These are phyloP conservation scores for Annona squamosa DNA, from an alignment of 164 flowering plant genomes.

Conservation along the genomic window DNA sequence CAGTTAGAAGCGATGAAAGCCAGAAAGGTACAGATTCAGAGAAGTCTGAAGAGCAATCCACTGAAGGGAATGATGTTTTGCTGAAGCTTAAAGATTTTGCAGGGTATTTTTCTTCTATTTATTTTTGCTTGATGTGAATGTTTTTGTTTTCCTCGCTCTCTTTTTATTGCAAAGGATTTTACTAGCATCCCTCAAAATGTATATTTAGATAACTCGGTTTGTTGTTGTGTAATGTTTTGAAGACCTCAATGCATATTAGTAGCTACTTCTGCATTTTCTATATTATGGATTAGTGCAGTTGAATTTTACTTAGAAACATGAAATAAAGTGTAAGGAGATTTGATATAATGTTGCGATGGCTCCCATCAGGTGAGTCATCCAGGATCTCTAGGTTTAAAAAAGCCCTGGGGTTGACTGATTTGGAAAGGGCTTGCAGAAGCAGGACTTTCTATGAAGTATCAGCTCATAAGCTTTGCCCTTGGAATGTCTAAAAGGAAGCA, in stretches of 20 bases:
- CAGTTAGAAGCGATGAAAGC: slow-evolving; percentile 42
- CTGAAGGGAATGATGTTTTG: slow-evolving; percentile 48
- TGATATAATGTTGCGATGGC: neutral
- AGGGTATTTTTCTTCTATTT: slow-evolving; percentile 40
- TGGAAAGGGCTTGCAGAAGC: neutral
- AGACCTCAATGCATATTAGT: neutral
- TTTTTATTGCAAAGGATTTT: no score
- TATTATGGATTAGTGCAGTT: neutral
- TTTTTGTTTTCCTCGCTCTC: neutral
- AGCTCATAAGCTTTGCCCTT: neutral
- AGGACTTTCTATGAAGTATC: neutral
- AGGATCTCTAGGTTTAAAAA: no score
- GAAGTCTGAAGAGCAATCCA: slow-evolving; percentile 47
- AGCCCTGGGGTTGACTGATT: neutral
- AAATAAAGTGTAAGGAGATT: neutral
- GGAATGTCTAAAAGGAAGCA: neutral
- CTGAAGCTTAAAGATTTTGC: slow-evolving; percentile 60
- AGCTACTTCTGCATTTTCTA: neutral
- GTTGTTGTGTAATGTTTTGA: neutral
- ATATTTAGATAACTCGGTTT: neutral
- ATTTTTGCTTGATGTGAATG: no score
- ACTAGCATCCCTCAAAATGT: neutral
- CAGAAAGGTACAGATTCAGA: slow-evolving; percentile 26
- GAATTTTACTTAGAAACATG: neutral
- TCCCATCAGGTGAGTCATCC: no score